Percentiles rank a stretch among this genome's conserved stretches.
Conservation (phyloP, 2,329 filamentous ascomycete species). For the Colletotrichum shisoi region DNA sequence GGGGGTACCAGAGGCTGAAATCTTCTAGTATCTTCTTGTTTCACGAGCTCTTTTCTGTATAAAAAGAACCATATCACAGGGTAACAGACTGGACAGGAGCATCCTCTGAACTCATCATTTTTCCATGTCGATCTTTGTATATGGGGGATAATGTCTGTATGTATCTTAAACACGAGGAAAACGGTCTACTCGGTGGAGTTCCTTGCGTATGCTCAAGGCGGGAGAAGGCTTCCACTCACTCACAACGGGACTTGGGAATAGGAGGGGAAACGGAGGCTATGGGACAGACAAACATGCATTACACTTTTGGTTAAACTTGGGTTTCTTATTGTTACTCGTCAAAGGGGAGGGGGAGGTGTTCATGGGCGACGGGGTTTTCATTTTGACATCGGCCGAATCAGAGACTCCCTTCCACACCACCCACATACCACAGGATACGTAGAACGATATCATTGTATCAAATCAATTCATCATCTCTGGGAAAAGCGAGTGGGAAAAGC, state of each 20-base stretch:
- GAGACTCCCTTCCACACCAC: slow-evolving; percentile 17
- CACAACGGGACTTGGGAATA: neutral
- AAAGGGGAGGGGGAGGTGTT: slow-evolving; percentile 7
- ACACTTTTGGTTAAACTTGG: slow-evolving; percentile 5
- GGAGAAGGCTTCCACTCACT: neutral
- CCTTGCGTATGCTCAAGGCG: no score
- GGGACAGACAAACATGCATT: slow-evolving; percentile 18
- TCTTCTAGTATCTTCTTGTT: neutral
- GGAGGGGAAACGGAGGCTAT: neutral
- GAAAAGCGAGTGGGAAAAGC: no score
- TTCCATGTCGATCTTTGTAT: slow-evolving; percentile 14
- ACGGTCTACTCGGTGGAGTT: neutral
- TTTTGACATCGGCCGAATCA: slow-evolving; percentile 23
- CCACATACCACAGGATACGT: slow-evolving; percentile 18
- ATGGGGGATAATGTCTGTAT: slow-evolving; percentile 17
- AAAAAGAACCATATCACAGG: neutral
- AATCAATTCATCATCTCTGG: neutral
- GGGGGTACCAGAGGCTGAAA: slow-evolving; percentile 5
- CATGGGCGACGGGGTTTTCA: neutral
- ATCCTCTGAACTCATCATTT: slow-evolving; percentile 6
- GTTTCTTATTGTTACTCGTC: neutral
- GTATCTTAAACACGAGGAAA: slow-evolving; percentile 5
- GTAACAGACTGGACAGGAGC: slow-evolving; percentile 1
- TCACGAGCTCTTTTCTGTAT: slow-evolving; percentile 6
- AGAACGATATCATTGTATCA: slow-evolving; percentile 38